These are phyloP conservation scores for Chalara sp. DNA, from an alignment of 2,329 filamentous ascomycete species.

Conservation along the genomic window DNA sequence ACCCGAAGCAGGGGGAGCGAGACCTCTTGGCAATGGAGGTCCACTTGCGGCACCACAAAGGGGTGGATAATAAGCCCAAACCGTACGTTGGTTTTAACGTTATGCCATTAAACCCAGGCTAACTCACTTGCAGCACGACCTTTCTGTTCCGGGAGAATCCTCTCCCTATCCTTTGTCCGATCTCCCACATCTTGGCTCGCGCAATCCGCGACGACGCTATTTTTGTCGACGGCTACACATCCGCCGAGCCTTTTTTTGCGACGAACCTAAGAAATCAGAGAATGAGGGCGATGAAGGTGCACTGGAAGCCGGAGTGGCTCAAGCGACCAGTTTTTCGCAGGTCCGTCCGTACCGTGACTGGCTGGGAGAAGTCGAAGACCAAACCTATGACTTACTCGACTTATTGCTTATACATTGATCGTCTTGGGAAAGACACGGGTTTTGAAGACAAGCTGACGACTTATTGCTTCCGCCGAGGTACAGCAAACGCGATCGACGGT, in stretches of 20 bases:
- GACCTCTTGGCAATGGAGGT: slow-evolving; percentile 14
- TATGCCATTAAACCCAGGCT: slow-evolving; percentile 5
- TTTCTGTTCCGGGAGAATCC: slow-evolving; percentile 16
- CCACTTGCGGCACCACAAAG: slow-evolving; percentile 11
- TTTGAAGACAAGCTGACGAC: background rate
- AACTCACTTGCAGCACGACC: slow-evolving; percentile 8
- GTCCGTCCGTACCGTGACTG: background rate
- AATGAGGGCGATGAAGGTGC: slow-evolving; percentile 4
- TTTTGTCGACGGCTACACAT: slow-evolving; percentile 9
- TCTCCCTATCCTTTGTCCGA: slow-evolving; percentile 14
- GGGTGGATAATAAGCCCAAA: slow-evolving; percentile 12
- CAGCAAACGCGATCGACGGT: slow-evolving; percentile 16
- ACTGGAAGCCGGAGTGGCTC: slow-evolving; percentile 13
- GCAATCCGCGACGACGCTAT: slow-evolving; percentile 11
- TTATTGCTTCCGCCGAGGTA: background rate
- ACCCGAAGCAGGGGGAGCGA: slow-evolving; percentile 4
- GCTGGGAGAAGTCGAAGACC: background rate
- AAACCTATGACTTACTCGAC: background rate
- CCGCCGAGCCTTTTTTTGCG: slow-evolving; percentile 11
- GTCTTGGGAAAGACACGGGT: background rate
- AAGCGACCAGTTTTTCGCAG: slow-evolving; percentile 12
- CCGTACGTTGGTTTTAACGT: slow-evolving; percentile 7
- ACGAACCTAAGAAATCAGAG: slow-evolving; percentile 5
- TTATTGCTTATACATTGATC: background rate
- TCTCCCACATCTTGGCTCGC: slow-evolving; percentile 13